Base-by-base conservation (phyloP, 352 stramenopile species). In the Aphanomyces astaci region DNA sequence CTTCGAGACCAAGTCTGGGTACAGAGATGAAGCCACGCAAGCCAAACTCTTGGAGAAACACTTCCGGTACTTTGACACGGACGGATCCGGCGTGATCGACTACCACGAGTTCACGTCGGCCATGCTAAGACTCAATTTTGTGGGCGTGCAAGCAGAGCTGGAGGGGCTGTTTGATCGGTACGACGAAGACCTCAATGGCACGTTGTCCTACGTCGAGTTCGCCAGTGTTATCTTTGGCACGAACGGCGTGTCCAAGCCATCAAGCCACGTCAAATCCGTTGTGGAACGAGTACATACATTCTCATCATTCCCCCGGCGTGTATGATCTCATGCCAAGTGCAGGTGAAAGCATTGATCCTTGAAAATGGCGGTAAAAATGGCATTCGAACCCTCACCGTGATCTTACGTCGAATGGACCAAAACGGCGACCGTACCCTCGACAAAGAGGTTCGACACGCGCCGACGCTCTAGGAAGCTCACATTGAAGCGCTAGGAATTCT, bases 131-230 rank as follows among this genome's bases (percentile, higher is more conserved):
- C 78, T 96, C 57, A 96, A 96, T 68, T 94, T 96, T 63, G 80
- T 96, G 5, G 88, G 89, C 25, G 87, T 91, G 27, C 89, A 95
- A 70, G 80, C 84, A 15, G 87, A 94, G 69, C 73, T 89, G 13
- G 83, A 95, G 43, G 81, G 78, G 27, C 78, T 97, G 17, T 97
- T 97, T 32, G 87, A 97, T 56, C 83, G 86, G 39, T 96, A 95
- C 53, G 89, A 96, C 55, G 78, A 86, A 51, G 85, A 96, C 54
- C 75, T 92, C 3, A 80, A 87, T 57, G 86, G 88, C 0, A 76
- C 82, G 11, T 70, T 96, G 39, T 85, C 83, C 17, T 96, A 94
- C 66, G 57, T 71, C 7, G 84, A 95, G 64, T 91, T 96, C 54
- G 77, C 81, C 1, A 69, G 64, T 5, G 78, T 70, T 0, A 63